These are phyloP conservation scores for Penicillium pancosmium DNA, from an alignment of 495 filamentous ascomycete genomes.

Conservation along the genomic window DNA sequence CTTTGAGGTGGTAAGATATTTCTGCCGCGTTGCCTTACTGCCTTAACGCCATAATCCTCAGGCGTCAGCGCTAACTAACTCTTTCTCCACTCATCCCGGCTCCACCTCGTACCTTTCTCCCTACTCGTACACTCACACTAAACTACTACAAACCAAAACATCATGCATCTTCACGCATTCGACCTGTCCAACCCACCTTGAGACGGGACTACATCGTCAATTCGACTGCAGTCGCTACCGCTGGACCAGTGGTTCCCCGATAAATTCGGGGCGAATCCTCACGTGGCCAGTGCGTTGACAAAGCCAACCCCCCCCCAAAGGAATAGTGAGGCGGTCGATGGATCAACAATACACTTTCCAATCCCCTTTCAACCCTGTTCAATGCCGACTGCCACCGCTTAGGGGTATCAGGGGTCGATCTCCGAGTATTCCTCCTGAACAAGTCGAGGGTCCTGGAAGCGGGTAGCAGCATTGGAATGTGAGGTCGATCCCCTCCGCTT, in stretches of 20 bases:
- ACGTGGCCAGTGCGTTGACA: slow-evolving; percentile 27
- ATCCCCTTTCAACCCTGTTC: slow-evolving; percentile 5
- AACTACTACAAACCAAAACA: background rate
- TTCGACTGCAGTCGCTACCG: slow-evolving; percentile 11
- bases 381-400: background rate
- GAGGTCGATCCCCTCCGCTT: slow-evolving; percentile 24
- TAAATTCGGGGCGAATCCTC: slow-evolving; percentile 18
- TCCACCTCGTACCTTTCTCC: background rate
- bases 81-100: background rate
- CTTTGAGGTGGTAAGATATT: too few relatives aligned
- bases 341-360: background rate
- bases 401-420: slow-evolving; percentile 3
- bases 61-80: background rate
- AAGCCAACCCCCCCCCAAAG: background rate
- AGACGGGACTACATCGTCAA: slow-evolving; percentile 13
- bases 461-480: slow-evolving; percentile 31
- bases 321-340: slow-evolving; percentile 5
- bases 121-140: background rate
- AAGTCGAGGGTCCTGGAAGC: slow-evolving; percentile 13
- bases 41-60: background rate
- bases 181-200: background rate
- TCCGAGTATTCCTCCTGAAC: slow-evolving; percentile 1
- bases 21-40: too few relatives aligned
- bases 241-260: slow-evolving; percentile 23
- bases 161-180: slow-evolving; percentile 1